Percentiles rank a stretch among this genome's conserved stretches.
Evolutionary conservation across 495 filamentous ascomycete species (phyloP).

Genomic region (Penicillium diatomitis): DNA sequence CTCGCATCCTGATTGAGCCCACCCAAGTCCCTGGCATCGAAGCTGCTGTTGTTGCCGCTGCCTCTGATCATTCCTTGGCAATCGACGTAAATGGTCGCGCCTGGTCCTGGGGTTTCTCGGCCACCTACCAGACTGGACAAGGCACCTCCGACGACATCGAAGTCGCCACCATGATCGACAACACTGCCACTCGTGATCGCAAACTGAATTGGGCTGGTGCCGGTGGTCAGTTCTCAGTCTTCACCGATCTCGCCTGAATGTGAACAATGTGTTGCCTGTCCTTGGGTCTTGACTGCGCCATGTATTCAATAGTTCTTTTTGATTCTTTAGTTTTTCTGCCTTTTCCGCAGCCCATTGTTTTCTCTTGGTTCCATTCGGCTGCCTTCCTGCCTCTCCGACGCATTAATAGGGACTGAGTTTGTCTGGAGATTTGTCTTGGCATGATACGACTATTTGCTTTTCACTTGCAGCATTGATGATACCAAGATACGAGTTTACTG

Average conservation of each 20-base stretch:
- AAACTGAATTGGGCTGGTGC: conserved; percentile 49
- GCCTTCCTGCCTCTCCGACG: not conserved
- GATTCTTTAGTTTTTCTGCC: not conserved
- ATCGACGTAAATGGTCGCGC: conserved; percentile 48
- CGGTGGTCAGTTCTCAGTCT: conserved; percentile 54
- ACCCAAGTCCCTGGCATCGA: conserved; percentile 40
- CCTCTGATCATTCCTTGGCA: conserved; percentile 50
- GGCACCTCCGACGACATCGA: conserved; percentile 49
- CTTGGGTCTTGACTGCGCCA: no score
- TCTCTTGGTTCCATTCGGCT: not conserved
- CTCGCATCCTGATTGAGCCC: conserved; percentile 48
- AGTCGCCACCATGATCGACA: conserved; percentile 48
- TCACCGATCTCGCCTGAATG: conserved; percentile 22
- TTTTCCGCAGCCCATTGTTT: conserved; percentile 2
- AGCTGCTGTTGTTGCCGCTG: conserved; percentile 35
- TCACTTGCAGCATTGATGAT: no score
- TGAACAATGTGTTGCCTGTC: not conserved
- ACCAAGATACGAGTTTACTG: no score
- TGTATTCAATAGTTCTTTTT: no score
- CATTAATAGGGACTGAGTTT: conserved; percentile 7
- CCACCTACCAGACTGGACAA: conserved; percentile 55
- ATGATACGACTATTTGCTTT: not conserved
- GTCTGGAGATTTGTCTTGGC: not conserved
- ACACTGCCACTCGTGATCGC: conserved; percentile 48
- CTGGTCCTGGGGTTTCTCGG: conserved; percentile 55